Base-by-base conservation (phyloP, 2,329 filamentous ascomycete genomes). In the Teratosphaeria destructans region DNA sequence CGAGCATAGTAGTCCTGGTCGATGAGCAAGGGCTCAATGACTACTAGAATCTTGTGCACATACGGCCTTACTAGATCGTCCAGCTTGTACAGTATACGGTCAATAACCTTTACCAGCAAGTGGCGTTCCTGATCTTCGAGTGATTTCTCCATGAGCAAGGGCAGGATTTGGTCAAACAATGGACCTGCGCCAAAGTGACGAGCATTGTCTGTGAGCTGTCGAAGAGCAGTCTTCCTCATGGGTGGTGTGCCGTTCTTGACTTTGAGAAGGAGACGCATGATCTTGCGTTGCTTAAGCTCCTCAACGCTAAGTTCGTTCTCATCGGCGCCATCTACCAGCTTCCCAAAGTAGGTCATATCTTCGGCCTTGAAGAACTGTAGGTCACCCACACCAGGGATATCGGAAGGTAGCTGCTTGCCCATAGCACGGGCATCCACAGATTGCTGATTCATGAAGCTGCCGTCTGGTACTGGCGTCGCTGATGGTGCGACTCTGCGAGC, bases 1-100 rank as follows among this genome's bases (percentile, higher is more conserved):
- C 94, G 88, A 52, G 95, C 94, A 74, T 99, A 99, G 77, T 99
- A 99, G 76, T 99, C 95, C 77, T 99, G 94, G 72, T 99, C 95
- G 70, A 99, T 99, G 65, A 99, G 88, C 56, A 99, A 81, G n/a
- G 94, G 94, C 75, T 99, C 95, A 68, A 99, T 99, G 71, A 99
- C 94, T 57, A 99, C 94, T 60, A 99, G 77, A 63, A 99, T 99
- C 79, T 97, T 97, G 79, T 99, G 95, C 16, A 96, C 93, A 65
- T 93, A 99, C 26, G 94, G 94, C 49, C 94, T 85, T 58, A 99
- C 94, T 65, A 97, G 82, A 69, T 99, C 94, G 72, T 97, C 94
- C 27, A 99, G 85, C 78, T 99, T 99, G 82, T 97, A 99, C 6
- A 99, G 84, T 61, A 99, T 92, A 76, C 94, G 88, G 73, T 99